Evolutionary conservation across 1,284 basidiomycete species (phyloP).

Genomic region (Pholiota adiposa): DNA sequence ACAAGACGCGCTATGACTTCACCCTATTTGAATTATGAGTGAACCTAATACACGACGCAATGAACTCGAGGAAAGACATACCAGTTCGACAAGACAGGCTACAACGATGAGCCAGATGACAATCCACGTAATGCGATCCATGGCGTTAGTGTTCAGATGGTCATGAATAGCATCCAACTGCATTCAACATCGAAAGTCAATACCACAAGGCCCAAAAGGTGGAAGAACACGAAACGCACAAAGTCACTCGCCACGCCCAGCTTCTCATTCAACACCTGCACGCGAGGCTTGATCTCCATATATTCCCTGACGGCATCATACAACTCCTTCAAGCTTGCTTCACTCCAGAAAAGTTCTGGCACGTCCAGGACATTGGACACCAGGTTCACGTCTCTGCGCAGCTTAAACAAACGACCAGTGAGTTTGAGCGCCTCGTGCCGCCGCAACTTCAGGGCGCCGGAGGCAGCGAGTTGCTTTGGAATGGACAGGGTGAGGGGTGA

Average conservation of each 20-base stretch:
- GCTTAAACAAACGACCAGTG: conserved; percentile 87
- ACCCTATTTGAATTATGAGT: conserved; percentile 50
- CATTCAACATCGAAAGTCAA: not conserved
- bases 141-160: conserved; percentile 88
- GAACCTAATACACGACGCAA: no score
- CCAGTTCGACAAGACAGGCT: conserved; percentile 83
- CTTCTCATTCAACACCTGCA: conserved; percentile 89
- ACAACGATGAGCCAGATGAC: conserved; percentile 94
- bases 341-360: conserved; percentile 95
- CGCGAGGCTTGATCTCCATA: conserved; percentile 88
- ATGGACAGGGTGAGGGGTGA: conserved; percentile 81
- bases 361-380: conserved; percentile 95
- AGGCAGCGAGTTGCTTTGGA: conserved; percentile 82
- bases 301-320: conserved; percentile 96
- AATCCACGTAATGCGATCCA: conserved; percentile 95
- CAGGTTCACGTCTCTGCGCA: conserved; percentile 90
- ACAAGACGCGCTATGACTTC: conserved; percentile 85
- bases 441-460: conserved; percentile 79
- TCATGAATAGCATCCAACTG: conserved; percentile 94
- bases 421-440: conserved; percentile 86
- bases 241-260: conserved; percentile 88
- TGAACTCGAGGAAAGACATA: conserved; percentile 42
- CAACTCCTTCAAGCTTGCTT: conserved; percentile 86
- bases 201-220: not conserved
- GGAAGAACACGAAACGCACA: conserved; percentile 48